Evolutionary conservation across 2,329 filamentous ascomycete species (phyloP), one percentile per base, ranked within the genome.

Genomic region (Epicoccum sorghinum): DNA sequence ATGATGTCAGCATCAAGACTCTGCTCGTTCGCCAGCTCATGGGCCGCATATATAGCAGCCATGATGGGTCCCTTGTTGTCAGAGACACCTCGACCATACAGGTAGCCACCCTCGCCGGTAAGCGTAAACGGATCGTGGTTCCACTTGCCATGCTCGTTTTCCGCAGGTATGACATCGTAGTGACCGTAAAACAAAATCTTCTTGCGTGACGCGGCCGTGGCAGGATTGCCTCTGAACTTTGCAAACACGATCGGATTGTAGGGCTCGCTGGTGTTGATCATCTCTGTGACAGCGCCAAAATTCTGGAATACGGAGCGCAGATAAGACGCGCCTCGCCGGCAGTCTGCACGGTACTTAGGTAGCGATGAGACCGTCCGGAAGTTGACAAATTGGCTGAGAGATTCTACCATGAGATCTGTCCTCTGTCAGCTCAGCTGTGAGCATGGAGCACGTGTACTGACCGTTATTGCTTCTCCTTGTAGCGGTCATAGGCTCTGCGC

Each of bases 51-150:
- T 0, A 99, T 82, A 1, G 95, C 95, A 1, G 96, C 93, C 68
- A 99, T 86, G 56, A 97, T 91, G 0, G 95, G 95, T 0, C 96
- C 95, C 74, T 99, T 99, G 78, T 99, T 98, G 74, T 99, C 95
- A 42, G 92, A 96, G 12, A 96, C 90, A n/a, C 95, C 95, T 65
- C 95, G 89, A 2, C 95, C 95, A 61, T 99, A 98, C 1, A 98
- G 80, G 71, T 93, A 98, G 0, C 95, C 93, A 65, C 96, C 93
- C 51, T 91, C 86, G 4, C 95, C 95, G 45, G 89, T 89, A 68
- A 98, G 83, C n/a, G 88, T 83, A 71, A 98, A 99, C 0, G 95
- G 96, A 59, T 98, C 90, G 1, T 86, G 87, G 35, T 85, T 83
- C 95, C 95, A 99, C 62, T 91, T 93, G 33, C 85, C 84, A 52